Base-by-base conservation (phyloP, 1,284 basidiomycete genomes). In the Pseudozyma sp. region DNA sequence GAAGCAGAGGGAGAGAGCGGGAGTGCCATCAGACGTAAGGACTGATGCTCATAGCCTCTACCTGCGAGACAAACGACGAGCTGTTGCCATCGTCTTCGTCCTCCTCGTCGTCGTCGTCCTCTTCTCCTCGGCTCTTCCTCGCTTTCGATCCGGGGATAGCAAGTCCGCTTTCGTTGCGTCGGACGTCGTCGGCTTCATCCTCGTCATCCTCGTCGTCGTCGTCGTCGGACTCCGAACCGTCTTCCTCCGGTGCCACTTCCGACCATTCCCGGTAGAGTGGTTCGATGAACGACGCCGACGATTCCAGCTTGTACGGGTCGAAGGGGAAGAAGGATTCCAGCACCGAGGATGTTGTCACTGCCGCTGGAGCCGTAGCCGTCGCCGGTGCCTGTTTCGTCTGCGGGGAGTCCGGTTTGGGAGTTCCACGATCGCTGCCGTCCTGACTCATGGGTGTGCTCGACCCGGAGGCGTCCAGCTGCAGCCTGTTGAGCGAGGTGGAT, bases 321-420 rank as follows among this genome's bases (percentile, higher is more conserved):
- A 99, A 99, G 0, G 97, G 97, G 87, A 99, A 99, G 87, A 98
- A 99, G 13, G 91, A 90, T 82, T 95, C 94, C 50, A 98, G 87
- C 63, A 94, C 67, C 30, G 73, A 69, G 7, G 66, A 51, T 3
- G 76, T 75, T 7, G 73, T 63, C 13, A 76, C 56, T 31, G 59
- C 54, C 14, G 55, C 47, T 34, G 53, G 24, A 1, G 45, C 37
- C 35, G 46, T 10, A 49, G 55, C 48, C 14, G 13, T 33, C 24
- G 24, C 24, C 24, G 24, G 24, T 24, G 24, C 24, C 4, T 24
- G 24, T 14, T 65, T 57, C 47, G 51, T 31, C 10, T 30, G 29
- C 24, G 19, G 4, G n/a, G 30, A 9, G 11, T 59, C 58, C 8
- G 72, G 63, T 16, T 57, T 24, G 0, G 67, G 67, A 5, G 67